phyloP scores from a whole-genome alignment of 345 rosid species.

The Euphorbia lathyris region DNA sequence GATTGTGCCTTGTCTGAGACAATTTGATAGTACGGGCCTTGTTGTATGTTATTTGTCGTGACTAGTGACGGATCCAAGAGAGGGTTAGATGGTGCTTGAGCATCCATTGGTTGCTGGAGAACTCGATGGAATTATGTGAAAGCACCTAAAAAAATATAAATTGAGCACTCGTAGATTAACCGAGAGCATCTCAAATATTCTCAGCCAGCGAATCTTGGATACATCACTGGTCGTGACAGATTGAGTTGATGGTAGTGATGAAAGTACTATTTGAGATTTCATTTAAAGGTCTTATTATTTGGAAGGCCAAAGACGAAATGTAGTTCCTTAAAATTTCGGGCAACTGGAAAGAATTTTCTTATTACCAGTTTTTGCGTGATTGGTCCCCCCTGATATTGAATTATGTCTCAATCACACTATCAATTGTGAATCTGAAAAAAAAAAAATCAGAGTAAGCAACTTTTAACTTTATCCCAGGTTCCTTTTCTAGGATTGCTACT shows the following conservation, averaged over 20 bases:
- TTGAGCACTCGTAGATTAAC: too few relatives aligned
- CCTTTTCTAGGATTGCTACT: background rate
- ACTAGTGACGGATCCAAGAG: too few relatives aligned
- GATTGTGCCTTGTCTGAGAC: background rate
- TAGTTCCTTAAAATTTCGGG: background rate
- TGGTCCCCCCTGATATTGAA: background rate
- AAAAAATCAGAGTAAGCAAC: background rate
- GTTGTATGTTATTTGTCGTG: background rate
- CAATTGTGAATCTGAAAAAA: background rate
- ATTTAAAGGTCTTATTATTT: background rate
- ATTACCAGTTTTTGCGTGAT: background rate
- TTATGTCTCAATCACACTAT: constrained; percentile 1
- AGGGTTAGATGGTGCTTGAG: background rate
- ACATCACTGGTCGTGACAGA: too few relatives aligned
- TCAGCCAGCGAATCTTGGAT: too few relatives aligned
- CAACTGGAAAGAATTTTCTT: background rate
- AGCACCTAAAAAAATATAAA: too few relatives aligned
- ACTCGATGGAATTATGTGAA: too few relatives aligned
- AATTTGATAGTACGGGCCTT: background rate
- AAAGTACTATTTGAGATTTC: background rate
- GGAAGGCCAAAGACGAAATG: background rate
- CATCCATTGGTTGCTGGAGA: too few relatives aligned
- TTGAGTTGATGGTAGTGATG: too few relatives aligned
- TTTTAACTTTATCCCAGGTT: background rate
- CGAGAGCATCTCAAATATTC: too few relatives aligned